phyloP scores from a whole-genome alignment of 108 stramenopile species.

The Nitzschia putrida region DNA sequence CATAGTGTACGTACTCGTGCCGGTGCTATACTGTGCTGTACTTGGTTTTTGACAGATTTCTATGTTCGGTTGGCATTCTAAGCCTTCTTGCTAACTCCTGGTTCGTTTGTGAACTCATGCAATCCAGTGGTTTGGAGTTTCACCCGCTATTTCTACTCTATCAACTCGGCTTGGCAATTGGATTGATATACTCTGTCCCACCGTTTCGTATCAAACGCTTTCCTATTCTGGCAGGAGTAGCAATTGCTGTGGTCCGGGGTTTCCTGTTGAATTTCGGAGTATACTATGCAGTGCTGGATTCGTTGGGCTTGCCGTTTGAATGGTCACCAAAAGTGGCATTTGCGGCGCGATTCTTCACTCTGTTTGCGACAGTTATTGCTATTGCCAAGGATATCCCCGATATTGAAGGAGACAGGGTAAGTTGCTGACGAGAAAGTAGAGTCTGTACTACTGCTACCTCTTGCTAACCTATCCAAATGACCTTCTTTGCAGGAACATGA shows the following conservation, averaged over 20 bases:
- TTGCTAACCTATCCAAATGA: slow-evolving; percentile 51
- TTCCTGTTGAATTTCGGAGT: slow-evolving; percentile 91
- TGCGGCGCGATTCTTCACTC: slow-evolving; percentile 68
- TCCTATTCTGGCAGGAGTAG: slow-evolving; percentile 92
- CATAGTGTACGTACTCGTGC: slow-evolving; percentile 56
- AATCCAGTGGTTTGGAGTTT: not conserved
- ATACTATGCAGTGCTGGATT: slow-evolving; percentile 63
- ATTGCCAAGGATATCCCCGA: slow-evolving; percentile 93
- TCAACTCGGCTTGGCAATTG: not conserved
- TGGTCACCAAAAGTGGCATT: slow-evolving; percentile 89
- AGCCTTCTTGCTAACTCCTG: no score
- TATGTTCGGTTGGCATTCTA: no score
- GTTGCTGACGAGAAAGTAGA: not conserved
- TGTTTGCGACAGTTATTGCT: slow-evolving; percentile 88
- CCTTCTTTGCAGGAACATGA: slow-evolving; percentile 58
- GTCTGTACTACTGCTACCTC: no score
- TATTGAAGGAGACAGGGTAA: slow-evolving; percentile 75
- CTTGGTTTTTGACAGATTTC: not conserved
- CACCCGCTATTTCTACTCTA: no score
- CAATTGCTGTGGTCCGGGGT: slow-evolving; percentile 92
- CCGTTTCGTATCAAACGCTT: slow-evolving; percentile 91
- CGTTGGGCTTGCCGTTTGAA: slow-evolving; percentile 36
- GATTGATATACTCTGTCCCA: slow-evolving; percentile 65
- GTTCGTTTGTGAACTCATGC: not conserved
- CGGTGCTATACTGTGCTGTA: not conserved